phyloP scores from a whole-genome alignment of 1,284 basidiomycete genomes.

The Gymnopus androsaceus region DNA sequence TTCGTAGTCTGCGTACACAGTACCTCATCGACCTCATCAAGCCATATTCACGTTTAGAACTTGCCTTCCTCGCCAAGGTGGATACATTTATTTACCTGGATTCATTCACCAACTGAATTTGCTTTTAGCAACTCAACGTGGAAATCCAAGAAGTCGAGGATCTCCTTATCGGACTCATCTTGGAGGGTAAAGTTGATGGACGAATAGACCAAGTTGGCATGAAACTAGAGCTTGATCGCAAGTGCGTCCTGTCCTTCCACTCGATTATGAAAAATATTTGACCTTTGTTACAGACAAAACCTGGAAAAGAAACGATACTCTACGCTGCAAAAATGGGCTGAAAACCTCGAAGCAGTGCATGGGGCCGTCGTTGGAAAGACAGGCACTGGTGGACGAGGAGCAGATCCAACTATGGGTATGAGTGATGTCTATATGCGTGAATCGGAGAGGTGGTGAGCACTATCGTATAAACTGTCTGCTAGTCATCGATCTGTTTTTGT shows the following conservation, averaged over 20 bases:
- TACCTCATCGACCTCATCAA: slow-evolving; percentile 98
- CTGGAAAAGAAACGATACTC: slow-evolving; percentile 83
- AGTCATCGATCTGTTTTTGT: too few relatives aligned
- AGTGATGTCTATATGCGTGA: slow-evolving; percentile 8
- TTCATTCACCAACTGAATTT: slow-evolving; percentile 7
- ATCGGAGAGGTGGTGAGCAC: background rate
- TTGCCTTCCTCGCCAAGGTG: slow-evolving; percentile 89
- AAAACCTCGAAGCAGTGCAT: slow-evolving; percentile 74
- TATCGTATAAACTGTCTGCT: background rate
- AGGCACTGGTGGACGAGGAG: slow-evolving; percentile 42
- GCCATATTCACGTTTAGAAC: slow-evolving; percentile 91
- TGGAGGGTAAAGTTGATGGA: slow-evolving; percentile 94
- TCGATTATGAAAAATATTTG: slow-evolving; percentile 11
- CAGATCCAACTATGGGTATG: slow-evolving; percentile 18
- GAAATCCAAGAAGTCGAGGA: slow-evolving; percentile 88
- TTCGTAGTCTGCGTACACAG: slow-evolving; percentile 90
- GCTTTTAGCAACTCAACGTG: slow-evolving; percentile 85
- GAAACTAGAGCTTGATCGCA: slow-evolving; percentile 85
- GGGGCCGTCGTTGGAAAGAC: slow-evolving; percentile 74
- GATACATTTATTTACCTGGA: slow-evolving; percentile 15
- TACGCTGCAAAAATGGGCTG: slow-evolving; percentile 81
- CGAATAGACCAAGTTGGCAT: slow-evolving; percentile 95
- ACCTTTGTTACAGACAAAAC: slow-evolving; percentile 58
- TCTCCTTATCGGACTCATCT: slow-evolving; percentile 88
- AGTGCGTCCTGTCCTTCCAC: slow-evolving; percentile 52